Percentiles rank a stretch among this genome's conserved stretches.
Evolutionary conservation across 768 basidiomycete species (phyloP).

Genomic region (Gymnopilus junonius): DNA sequence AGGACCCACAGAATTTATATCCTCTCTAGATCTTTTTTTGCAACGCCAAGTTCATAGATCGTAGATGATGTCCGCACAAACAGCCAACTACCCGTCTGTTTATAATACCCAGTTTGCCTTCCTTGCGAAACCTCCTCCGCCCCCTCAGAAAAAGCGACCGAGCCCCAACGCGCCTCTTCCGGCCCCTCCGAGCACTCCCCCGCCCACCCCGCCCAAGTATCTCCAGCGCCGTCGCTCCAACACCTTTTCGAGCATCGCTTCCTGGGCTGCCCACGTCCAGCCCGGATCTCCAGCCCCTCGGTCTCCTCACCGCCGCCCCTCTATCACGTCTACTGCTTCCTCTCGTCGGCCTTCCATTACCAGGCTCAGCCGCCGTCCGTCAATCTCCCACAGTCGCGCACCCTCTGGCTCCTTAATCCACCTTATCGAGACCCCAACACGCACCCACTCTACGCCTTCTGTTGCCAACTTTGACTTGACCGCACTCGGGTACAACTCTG

Average conservation of each 20-base stretch:
- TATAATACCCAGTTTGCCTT: conserved; percentile 41
- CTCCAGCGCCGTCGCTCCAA: conserved; percentile 39
- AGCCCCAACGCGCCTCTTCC: conserved; percentile 31
- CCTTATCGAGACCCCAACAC: conserved; percentile 46
- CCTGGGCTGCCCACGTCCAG: conserved; percentile 70
- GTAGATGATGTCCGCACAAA: conserved; percentile 22
- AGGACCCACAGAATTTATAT: conserved; percentile 7
- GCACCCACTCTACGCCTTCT: conserved; percentile 43
- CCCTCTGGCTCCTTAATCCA: conserved; percentile 54
- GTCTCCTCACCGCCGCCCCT: conserved; percentile 40
- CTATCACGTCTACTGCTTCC: conserved; percentile 19
- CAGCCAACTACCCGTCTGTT: conserved; percentile 14
- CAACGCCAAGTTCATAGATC: not conserved
- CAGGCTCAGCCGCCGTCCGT: conserved; percentile 35
- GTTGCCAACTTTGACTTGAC: conserved; percentile 60
- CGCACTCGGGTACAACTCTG: conserved; percentile 64
- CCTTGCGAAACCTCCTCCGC: conserved; percentile 41
- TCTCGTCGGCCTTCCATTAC: conserved; percentile 37
- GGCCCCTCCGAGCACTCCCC: conserved; percentile 20
- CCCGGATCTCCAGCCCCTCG: conserved; percentile 66
- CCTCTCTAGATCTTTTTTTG: not conserved
- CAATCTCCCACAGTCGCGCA: conserved; percentile 42
- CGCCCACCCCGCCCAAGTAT: conserved; percentile 16
- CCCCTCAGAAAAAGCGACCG: conserved; percentile 42
- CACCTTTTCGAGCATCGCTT: conserved; percentile 52